phyloP scores from a whole-genome alignment of 495 filamentous ascomycete species.

The Sordaria brevicollis region DNA sequence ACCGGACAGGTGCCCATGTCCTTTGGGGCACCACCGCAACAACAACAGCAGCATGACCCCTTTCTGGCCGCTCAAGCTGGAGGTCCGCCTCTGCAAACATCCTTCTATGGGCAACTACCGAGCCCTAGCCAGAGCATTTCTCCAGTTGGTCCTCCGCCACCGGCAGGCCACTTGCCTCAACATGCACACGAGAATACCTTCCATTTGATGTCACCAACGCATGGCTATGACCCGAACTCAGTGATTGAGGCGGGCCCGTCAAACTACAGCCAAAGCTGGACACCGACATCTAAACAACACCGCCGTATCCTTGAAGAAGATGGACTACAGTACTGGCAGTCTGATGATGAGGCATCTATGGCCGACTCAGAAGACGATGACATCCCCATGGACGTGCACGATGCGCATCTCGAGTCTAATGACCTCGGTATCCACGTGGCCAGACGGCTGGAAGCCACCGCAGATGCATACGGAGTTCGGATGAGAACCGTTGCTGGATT shows the following conservation, averaged over 20 bases:
- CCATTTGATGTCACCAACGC: background rate
- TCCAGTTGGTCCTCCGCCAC: background rate
- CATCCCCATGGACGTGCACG: conserved; percentile 16
- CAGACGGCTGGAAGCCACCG: conserved; percentile 18
- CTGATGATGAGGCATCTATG: conserved; percentile 58
- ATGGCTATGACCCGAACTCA: background rate
- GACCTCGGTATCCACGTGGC: conserved; percentile 30
- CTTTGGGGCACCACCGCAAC: conserved; percentile 8
- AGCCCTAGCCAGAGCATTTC: background rate
- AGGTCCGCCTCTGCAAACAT: background rate
- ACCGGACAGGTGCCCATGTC: conserved; percentile 10
- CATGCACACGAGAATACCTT: background rate
- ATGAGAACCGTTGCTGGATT: conserved; percentile 34
- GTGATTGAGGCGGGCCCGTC: background rate
- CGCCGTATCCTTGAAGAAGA: background rate
- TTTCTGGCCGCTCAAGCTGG: background rate
- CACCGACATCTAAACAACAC: background rate
- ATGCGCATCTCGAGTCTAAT: conserved; percentile 23
- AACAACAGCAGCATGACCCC: conserved; percentile 1
- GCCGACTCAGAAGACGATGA: conserved; percentile 45
- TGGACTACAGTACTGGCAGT: conserved; percentile 24
- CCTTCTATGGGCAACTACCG: background rate
- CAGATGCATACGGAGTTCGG: conserved; percentile 25
- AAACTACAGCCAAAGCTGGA: background rate
- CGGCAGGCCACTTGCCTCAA: background rate